These are phyloP conservation scores for Amyloporia xantha DNA, from an alignment of 768 basidiomycete genomes.

Conservation along the genomic window DNA sequence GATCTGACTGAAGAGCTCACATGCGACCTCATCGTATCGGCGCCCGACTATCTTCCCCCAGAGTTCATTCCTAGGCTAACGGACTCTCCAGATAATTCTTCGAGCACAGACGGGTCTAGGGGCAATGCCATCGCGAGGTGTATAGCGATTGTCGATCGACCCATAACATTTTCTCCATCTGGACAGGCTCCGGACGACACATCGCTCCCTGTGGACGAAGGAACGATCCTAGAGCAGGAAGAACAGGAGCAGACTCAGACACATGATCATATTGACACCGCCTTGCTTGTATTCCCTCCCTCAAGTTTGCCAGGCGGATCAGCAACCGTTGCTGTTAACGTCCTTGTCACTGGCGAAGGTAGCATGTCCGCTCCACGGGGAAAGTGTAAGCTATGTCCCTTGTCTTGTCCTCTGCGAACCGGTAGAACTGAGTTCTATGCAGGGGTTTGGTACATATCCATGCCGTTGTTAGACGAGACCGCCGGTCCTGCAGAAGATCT, in stretches of 20 bases:
- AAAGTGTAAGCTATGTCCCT: conserved; percentile 48
- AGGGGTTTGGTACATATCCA: conserved; percentile 58
- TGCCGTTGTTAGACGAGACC: conserved; percentile 34
- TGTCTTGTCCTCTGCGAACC: background rate
- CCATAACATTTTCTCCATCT: conserved; percentile 24
- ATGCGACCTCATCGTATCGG: conserved; percentile 50
- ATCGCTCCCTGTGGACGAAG: background rate
- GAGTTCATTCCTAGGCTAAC: background rate
- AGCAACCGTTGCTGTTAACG: conserved; percentile 42
- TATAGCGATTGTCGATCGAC: conserved; percentile 44
- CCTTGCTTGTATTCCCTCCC: conserved; percentile 72
- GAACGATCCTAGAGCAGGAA: no score
- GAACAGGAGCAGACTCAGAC: conserved; percentile 4
- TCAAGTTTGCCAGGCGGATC: conserved; percentile 43
- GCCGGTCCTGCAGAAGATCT: conserved; percentile 32
- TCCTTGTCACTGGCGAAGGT: conserved; percentile 63
- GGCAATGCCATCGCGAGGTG: conserved; percentile 34
- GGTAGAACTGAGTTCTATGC: background rate
- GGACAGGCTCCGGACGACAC: conserved; percentile 19
- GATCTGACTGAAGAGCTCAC: conserved; percentile 55
- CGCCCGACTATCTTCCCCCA: conserved; percentile 25
- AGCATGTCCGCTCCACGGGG: conserved; percentile 69
- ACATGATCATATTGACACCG: conserved; percentile 44
- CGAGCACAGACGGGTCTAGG: conserved; percentile 1
- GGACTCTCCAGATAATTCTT: background rate